phyloP scores from a whole-genome alignment of 768 basidiomycete genomes.

The Neoboletus subvelutipes region DNA sequence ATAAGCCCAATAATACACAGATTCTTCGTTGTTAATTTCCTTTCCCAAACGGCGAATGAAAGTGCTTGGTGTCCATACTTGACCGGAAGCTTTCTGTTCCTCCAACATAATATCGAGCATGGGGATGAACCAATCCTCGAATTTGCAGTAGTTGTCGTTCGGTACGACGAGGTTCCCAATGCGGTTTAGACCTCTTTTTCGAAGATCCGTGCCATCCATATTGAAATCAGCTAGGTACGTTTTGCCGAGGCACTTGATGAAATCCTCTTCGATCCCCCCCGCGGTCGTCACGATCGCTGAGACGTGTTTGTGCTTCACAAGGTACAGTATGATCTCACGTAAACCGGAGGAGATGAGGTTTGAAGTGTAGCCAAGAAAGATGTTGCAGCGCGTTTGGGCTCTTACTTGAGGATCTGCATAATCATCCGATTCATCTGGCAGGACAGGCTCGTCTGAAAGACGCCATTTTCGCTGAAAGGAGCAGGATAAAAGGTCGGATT shows the following conservation, averaged over 20 bases:
- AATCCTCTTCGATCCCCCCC: constrained; percentile 97
- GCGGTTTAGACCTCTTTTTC: constrained; percentile 91
- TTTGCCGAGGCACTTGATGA: constrained; percentile 97
- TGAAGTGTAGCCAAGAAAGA: constrained; percentile 98
- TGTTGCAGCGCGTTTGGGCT: constrained; percentile 71
- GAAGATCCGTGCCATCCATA: constrained; percentile 84
- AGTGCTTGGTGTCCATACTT: constrained; percentile 89
- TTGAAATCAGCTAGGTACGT: constrained; percentile 95
- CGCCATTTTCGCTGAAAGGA: constrained; percentile 75
- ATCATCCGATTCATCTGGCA: constrained; percentile 69
- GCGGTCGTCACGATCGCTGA: constrained; percentile 93
- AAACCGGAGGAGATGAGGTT: constrained; percentile 98
- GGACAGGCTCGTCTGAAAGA: constrained; percentile 78
- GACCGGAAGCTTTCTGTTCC: constrained; percentile 73
- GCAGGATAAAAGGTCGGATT: neutral
- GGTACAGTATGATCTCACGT: constrained; percentile 86
- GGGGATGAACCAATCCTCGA: constrained; percentile 98
- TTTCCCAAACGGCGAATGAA: constrained; percentile 94
- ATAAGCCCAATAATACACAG: constrained; percentile 99
- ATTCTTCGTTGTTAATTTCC: constrained; percentile 96
- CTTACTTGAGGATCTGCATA: constrained; percentile 58
- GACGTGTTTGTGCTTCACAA: constrained; percentile 92
- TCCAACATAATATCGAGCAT: constrained; percentile 87
- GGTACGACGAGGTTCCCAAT: constrained; percentile 96
- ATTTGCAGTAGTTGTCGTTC: constrained; percentile 98